Evolutionary conservation across 163 green algal species (phyloP).

Genomic region (Trebouxia gelatinosa): DNA sequence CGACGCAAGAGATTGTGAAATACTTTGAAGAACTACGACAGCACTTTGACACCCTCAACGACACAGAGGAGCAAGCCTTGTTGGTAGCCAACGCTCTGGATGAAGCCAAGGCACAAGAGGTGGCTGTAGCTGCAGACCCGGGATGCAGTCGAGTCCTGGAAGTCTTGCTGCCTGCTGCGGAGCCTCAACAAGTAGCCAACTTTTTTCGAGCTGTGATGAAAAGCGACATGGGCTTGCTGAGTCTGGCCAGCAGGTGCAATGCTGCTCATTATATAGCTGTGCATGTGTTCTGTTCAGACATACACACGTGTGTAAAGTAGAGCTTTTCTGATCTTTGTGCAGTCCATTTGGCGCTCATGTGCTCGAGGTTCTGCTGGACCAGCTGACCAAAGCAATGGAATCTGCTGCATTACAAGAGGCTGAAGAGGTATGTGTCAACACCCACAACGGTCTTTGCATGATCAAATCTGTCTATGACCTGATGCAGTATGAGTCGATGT

Average conservation of each 20-base stretch:
- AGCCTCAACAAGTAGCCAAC: slow-evolving; percentile 37
- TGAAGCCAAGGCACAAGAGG: slow-evolving; percentile 51
- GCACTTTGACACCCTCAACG: slow-evolving; percentile 57
- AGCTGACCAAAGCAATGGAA: slow-evolving; percentile 37
- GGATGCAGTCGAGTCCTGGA: slow-evolving; percentile 68
- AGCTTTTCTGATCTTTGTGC: slow-evolving; percentile 17
- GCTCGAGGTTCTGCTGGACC: slow-evolving; percentile 61
- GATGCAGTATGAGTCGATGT: too few relatives aligned
- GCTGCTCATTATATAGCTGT: background rate
- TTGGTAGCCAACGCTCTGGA: slow-evolving; percentile 69
- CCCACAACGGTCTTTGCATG: background rate
- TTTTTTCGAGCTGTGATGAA: slow-evolving; percentile 57
- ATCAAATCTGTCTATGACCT: background rate
- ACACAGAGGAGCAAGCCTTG: slow-evolving; percentile 65
- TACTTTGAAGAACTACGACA: slow-evolving; percentile 57
- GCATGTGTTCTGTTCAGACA: background rate
- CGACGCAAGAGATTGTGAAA: slow-evolving; percentile 33
- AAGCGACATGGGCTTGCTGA: slow-evolving; percentile 45
- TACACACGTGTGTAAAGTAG: background rate
- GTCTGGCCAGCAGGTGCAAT: slow-evolving; percentile 64
- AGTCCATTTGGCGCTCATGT: slow-evolving; percentile 83
- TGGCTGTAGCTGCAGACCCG: slow-evolving; percentile 57
- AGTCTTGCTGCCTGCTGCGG: slow-evolving; percentile 57
- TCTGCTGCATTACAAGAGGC: background rate
- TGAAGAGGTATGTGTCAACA: background rate